Evolutionary conservation across 306 rosid species (phyloP).

Genomic region (Potentilla sterilis): DNA sequence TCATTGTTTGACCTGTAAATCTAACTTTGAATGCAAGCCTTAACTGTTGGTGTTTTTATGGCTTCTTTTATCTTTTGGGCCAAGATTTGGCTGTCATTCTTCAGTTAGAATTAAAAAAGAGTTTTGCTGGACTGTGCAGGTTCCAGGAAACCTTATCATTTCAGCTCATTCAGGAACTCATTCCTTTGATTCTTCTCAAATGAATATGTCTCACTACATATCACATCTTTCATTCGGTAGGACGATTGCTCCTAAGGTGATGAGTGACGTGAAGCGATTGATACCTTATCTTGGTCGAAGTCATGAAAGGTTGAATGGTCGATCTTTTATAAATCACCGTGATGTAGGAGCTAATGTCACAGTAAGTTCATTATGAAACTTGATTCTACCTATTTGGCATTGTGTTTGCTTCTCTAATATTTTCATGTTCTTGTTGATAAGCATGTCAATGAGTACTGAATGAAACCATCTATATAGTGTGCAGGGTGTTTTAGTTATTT

Average conservation of each 20-base stretch:
- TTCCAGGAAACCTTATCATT: slow-evolving; percentile 82
- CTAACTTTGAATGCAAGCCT: background rate
- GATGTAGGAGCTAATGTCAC: slow-evolving; percentile 76
- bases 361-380: slow-evolving; percentile 53
- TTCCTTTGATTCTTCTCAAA: slow-evolving; percentile 88
- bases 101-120: background rate
- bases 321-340: slow-evolving; percentile 66
- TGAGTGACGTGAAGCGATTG: slow-evolving; percentile 68
- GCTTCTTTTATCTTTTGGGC: background rate
- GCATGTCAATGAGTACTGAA: background rate
- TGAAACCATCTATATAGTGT: background rate
- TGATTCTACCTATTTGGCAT: slow-evolving; percentile 7
- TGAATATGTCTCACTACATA: slow-evolving; percentile 95
- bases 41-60: background rate
- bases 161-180: slow-evolving; percentile 88
- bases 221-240: slow-evolving; percentile 78
- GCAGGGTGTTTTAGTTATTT: background rate
- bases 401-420: slow-evolving; percentile 18
- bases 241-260: slow-evolving; percentile 54
- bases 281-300: slow-evolving; percentile 76
- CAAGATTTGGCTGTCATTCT: background rate
- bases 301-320: slow-evolving; percentile 85
- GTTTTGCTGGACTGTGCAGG: slow-evolving; percentile 48
- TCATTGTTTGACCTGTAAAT: background rate
- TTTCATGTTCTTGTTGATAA: background rate